A percentile compares a stretch with the other conserved stretches of the same genome.
Conservation (phyloP, 805 yeast species). For the Candida pseudoglaebosa region DNA sequence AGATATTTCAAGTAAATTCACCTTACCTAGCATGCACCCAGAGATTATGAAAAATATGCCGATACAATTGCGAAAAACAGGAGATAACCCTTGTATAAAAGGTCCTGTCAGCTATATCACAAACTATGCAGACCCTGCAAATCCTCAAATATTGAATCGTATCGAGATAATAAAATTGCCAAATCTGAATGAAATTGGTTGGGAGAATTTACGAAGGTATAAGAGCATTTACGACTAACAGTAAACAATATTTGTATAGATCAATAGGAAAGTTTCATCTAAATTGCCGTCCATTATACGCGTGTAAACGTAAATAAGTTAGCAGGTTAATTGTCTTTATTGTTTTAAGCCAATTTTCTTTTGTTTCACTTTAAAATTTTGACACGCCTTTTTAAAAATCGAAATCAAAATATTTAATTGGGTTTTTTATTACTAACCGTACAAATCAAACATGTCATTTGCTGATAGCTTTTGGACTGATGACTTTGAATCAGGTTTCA, state of each 20-base stretch:
- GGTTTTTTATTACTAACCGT: too few relatives aligned
- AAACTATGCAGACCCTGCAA: conserved; percentile 24
- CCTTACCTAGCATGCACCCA: conserved; percentile 28
- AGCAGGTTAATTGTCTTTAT: too few relatives aligned
- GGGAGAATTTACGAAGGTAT: conserved; percentile 41
- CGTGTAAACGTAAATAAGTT: too few relatives aligned
- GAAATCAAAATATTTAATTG: too few relatives aligned
- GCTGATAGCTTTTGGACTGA: conserved; percentile 76
- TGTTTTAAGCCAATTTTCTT: too few relatives aligned
- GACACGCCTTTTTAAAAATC: neutral
- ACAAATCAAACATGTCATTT: conserved; percentile 62
- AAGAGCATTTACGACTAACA: conserved; percentile 5
- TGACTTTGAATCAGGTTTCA: conserved; percentile 55
- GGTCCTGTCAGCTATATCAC: conserved; percentile 32
- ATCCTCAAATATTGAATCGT: conserved; percentile 32
- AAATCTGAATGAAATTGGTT: conserved; percentile 38
- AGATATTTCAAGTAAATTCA: conserved; percentile 25
- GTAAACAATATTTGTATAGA: too few relatives aligned
- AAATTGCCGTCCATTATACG: too few relatives aligned
- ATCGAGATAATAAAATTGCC: conserved; percentile 40
- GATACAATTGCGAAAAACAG: conserved; percentile 22
- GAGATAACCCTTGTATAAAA: conserved; percentile 21
- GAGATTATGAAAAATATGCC: conserved; percentile 34
- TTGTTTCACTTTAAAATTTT: neutral
- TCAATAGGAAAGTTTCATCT: neutral